A percentile compares a stretch with the other conserved stretches of the same genome.
Conservation (phyloP, 495 filamentous ascomycete species). For the Lineolata rhizophorae region DNA sequence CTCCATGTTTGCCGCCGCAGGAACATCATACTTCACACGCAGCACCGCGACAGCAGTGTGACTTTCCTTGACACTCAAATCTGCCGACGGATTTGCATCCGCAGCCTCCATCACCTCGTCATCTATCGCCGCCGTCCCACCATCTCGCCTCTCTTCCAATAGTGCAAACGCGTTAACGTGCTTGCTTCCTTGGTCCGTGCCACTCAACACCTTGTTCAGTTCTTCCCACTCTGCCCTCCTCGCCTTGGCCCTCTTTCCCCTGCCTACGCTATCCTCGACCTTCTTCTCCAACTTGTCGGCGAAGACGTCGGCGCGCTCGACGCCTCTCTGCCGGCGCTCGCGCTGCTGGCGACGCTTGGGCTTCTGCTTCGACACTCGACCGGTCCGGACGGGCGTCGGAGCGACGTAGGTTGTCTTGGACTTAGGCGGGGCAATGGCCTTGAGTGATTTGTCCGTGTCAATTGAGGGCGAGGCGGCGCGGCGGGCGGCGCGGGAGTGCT, state of each 20-base stretch:
- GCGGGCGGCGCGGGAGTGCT: constrained; percentile 52
- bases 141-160: too few species aligned
- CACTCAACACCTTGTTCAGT: constrained; percentile 6
- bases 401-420: constrained; percentile 27
- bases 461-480: constrained; percentile 50
- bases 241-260: constrained; percentile 34
- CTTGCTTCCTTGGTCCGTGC: too few species aligned
- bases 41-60: too few species aligned
- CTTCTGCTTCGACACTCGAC: constrained; percentile 34
- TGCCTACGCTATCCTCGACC: constrained; percentile 38
- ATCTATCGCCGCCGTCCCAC: too few species aligned
- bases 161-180: too few species aligned
- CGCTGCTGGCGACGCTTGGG: constrained; percentile 40
- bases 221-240: constrained; percentile 12
- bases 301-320: constrained; percentile 51
- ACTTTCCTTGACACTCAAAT: too few species aligned
- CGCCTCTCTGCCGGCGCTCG: constrained; percentile 41
- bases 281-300: constrained; percentile 50
- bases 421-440: constrained; percentile 26
- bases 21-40: too few species aligned
- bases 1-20: too few species aligned
- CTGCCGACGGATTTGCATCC: too few species aligned
- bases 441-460: constrained; percentile 56
- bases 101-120: too few species aligned
- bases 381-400: constrained; percentile 40